A percentile compares a stretch with the other conserved stretches of the same genome.
These are phyloP conservation scores for Tolypocladium tundrense DNA, from an alignment of 2,329 filamentous ascomycete genomes.

Conservation along the genomic window DNA sequence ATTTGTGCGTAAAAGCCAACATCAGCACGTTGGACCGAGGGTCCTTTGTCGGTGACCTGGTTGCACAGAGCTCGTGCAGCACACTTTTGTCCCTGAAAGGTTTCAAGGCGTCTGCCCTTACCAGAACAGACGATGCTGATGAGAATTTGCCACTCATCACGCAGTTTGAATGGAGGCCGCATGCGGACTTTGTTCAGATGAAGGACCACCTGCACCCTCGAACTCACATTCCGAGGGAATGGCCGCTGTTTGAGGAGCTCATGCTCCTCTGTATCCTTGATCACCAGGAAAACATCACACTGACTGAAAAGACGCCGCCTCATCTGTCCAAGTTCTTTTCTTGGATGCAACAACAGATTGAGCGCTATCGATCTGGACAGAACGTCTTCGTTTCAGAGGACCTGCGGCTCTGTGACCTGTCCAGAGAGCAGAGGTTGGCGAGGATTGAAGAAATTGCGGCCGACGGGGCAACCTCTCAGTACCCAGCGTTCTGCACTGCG, in stretches of 20 bases:
- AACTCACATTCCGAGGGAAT: slow-evolving; percentile 3
- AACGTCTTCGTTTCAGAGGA: slow-evolving; percentile 1
- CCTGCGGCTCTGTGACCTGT: background rate
- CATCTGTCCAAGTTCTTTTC: slow-evolving; percentile 8
- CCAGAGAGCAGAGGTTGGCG: background rate
- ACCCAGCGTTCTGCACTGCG: background rate
- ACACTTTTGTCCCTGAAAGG: no score
- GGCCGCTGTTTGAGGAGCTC: slow-evolving; percentile 15
- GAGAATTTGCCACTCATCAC: slow-evolving; percentile 16
- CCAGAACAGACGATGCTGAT: background rate
- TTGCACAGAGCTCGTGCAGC: background rate
- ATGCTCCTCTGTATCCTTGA: slow-evolving; percentile 10
- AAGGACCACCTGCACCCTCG: slow-evolving; percentile 12
- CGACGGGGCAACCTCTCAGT: background rate
- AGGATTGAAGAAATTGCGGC: slow-evolving; percentile 1
- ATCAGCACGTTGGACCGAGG: background rate
- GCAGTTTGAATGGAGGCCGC: slow-evolving; percentile 17
- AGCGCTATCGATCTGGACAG: background rate
- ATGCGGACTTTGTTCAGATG: slow-evolving; percentile 18
- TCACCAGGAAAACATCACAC: slow-evolving; percentile 1
- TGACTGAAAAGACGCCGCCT: background rate
- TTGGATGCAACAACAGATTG: slow-evolving; percentile 2
- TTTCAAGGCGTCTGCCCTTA: no score
- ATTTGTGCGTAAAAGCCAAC: background rate
- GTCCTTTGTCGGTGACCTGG: slow-evolving; percentile 1